Conservation (phyloP, 2,329 filamentous ascomycete species). For the Trichoderma lentiforme region DNA sequence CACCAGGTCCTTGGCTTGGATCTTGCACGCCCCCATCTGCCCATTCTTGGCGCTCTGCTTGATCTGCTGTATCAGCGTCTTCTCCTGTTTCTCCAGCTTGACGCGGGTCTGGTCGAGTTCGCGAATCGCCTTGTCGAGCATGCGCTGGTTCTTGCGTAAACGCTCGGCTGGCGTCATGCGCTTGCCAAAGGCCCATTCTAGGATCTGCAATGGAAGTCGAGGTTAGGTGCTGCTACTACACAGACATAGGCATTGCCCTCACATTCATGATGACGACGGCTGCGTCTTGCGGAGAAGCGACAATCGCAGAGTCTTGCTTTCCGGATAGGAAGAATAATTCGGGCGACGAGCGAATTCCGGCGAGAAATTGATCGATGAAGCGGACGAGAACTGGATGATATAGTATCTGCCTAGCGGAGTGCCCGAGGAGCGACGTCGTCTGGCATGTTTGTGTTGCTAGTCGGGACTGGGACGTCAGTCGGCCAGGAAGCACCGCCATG, state of each 20-base stretch:
- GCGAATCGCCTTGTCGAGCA: constrained; percentile 94
- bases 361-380: background rate
- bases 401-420: constrained; percentile 19
- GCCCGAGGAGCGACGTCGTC: constrained; percentile 2
- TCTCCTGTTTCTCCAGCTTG: constrained; percentile 98
- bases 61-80: constrained; percentile 92
- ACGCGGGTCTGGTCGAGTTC: constrained; percentile 92
- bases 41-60: constrained; percentile 98
- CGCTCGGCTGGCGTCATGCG: constrained; percentile 96
- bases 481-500: background rate
- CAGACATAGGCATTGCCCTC: constrained; percentile 16
- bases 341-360: background rate
- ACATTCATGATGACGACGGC: constrained; percentile 52
- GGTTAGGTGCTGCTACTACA: background rate
- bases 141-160: constrained; percentile 89
- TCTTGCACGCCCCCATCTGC: constrained; percentile 97
- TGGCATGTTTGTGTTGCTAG: constrained; percentile 7
- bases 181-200: constrained; percentile 99
- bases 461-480: constrained; percentile 9
- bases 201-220: constrained; percentile 56
- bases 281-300: background rate
- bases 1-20: constrained; percentile 96
- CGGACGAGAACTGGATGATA: background rate
- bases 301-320: background rate
- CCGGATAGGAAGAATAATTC: background rate